Conservation (phyloP, 352 stramenopile genomes). For the Pythium brassicae region DNA sequence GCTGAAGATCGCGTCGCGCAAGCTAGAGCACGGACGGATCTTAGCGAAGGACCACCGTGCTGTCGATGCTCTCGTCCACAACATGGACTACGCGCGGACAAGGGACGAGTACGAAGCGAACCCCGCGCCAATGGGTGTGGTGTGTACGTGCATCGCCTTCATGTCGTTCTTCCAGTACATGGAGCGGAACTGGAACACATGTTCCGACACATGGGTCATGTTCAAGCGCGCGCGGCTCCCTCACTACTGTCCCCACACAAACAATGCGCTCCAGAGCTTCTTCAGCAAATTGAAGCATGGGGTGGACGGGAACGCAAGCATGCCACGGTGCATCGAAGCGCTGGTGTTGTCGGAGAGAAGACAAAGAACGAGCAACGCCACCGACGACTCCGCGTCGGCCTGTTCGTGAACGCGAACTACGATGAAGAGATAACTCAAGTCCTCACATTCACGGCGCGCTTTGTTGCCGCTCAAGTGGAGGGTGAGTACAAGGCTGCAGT, state of each 20-base stretch:
- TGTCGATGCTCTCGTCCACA: too few species aligned
- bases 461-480: constrained; percentile 15
- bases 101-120: too few species aligned
- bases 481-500: background rate
- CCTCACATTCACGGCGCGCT: constrained; percentile 15
- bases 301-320: constrained; percentile 5
- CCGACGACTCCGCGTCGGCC: background rate
- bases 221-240: constrained; percentile 2
- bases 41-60: too few species aligned
- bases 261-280: constrained; percentile 25
- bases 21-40: too few species aligned
- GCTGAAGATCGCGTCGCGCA: too few species aligned
- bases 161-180: background rate
- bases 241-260: constrained; percentile 5
- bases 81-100: too few species aligned
- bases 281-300: constrained; percentile 25
- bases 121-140: too few species aligned
- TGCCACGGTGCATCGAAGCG: background rate
- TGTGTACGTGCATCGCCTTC: background rate
- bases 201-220: constrained; percentile 16
- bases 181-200: background rate
- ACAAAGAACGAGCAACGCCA: background rate
- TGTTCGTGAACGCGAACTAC: constrained; percentile 12
- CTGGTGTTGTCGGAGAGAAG: background rate
- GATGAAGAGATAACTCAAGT: constrained; percentile 17